Conservation (phyloP, 2,329 filamentous ascomycete species). For the Mycosphaerella arachidis region DNA sequence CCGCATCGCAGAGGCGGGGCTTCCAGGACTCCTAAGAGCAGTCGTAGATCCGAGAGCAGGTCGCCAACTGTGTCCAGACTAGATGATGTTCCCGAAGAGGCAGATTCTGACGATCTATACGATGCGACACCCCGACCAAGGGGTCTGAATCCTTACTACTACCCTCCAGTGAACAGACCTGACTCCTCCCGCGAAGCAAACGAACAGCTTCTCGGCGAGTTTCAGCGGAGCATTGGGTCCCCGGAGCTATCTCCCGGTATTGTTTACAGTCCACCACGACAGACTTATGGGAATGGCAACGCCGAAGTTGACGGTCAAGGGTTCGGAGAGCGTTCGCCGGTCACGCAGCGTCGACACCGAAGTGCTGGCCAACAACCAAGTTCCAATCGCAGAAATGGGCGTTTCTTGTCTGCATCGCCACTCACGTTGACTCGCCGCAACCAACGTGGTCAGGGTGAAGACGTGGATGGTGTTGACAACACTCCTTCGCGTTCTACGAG, state of each 20-base stretch:
- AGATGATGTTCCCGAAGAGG: not conserved
- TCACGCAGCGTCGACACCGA: not conserved
- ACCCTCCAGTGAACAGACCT: not conserved
- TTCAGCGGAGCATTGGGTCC: not conserved
- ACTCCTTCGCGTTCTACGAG: not conserved
- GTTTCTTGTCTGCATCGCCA: not conserved
- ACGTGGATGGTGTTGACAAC: not conserved
- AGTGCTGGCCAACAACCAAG: not conserved
- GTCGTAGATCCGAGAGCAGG: too few relatives aligned
- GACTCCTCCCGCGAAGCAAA: not conserved
- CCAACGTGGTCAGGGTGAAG: not conserved
- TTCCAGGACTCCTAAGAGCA: too few relatives aligned
- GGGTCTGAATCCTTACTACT: not conserved
- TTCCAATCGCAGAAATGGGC: not conserved
- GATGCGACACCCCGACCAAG: not conserved
- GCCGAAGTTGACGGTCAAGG: not conserved
- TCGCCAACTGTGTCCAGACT: too few relatives aligned
- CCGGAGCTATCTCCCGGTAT: not conserved
- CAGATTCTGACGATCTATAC: not conserved
- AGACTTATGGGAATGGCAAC: not conserved
- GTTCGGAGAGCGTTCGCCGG: not conserved
- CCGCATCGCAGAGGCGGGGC: too few relatives aligned
- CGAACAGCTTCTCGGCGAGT: not conserved
- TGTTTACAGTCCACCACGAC: not conserved
- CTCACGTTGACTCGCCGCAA: not conserved